Base-by-base conservation (phyloP, 1,139 yeast genomes). In the Taphrina deformans region DNA sequence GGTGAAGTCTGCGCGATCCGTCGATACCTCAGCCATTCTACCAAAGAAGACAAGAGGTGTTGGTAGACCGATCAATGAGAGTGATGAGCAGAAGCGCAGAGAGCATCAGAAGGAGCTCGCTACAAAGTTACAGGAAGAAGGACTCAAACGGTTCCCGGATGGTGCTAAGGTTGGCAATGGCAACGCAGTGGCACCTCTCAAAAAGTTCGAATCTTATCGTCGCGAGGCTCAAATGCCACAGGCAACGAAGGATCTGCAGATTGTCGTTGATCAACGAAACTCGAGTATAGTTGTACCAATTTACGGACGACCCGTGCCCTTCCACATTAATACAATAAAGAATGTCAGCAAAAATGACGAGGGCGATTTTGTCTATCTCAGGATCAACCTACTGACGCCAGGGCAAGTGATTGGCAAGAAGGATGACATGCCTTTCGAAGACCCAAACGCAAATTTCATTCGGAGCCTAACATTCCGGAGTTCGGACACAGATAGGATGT, bases 251-350 rank as follows among this genome's bases (percentile, higher is more conserved):
- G 97, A 92, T 74, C 81, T 93, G 74, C 86, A 87, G 74, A 85
- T 93, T 68, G 93, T 88, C 73, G 92, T 93, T 66, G 99, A 93
- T 75, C 81, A 85, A 74, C 90, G 89, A 73, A 84, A 88, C 68
- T 97, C 91, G 76, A 89, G 98, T 0, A 88, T 93, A 65, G 84
- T 93, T 68, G 79, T 93, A 67, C 99, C 99, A 60, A 88, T 93
- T 68, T 85, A 88, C 72, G 99, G 99, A 68, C 84, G 99, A 73
- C 97, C 99, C 1, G 99, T 95, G 59, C 99, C 99, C 31, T 92
- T 93, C 81, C 99, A 93, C 75, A 91, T 93, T 72, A 90, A 91
- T 74, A 81, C 97, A 7, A 92, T 89, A 77, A 93, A 92, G 75
- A 92, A 90, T 75, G 98, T 97, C 59, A 88, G 96, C 26, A 93